phyloP scores from a whole-genome alignment of 768 basidiomycete genomes.

The Leccinum truebloodii region DNA sequence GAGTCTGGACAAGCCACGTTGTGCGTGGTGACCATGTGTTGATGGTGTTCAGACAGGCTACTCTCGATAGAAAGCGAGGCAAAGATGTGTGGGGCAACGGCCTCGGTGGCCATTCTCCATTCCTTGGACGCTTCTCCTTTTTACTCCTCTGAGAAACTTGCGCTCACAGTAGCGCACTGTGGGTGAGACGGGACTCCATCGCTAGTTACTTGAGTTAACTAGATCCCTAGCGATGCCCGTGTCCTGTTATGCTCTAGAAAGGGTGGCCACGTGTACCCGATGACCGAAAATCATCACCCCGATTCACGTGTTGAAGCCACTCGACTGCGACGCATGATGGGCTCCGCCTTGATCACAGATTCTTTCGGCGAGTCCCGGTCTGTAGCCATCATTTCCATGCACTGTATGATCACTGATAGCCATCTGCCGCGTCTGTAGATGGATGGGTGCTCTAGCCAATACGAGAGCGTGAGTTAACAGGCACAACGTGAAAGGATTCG shows the following conservation, averaged over 20 bases:
- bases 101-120: slow-evolving; percentile 89
- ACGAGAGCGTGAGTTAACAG: slow-evolving; percentile 69
- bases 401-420: slow-evolving; percentile 1
- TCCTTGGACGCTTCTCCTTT: slow-evolving; percentile 85
- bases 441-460: slow-evolving; percentile 95
- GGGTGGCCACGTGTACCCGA: slow-evolving; percentile 71
- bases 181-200: slow-evolving; percentile 53
- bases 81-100: slow-evolving; percentile 83
- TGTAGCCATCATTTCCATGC: slow-evolving; percentile 17
- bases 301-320: slow-evolving; percentile 85
- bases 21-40: slow-evolving; percentile 4
- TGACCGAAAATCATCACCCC: slow-evolving; percentile 97
- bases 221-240: slow-evolving; percentile 72
- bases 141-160: slow-evolving; percentile 73
- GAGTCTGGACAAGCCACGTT: slow-evolving; percentile 22
- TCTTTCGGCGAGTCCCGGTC: slow-evolving; percentile 92
- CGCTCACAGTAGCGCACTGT: slow-evolving; percentile 89
- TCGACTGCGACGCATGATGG: slow-evolving; percentile 86
- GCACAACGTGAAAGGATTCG: neutral
- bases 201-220: slow-evolving; percentile 12
- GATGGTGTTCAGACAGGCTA: slow-evolving; percentile 56
- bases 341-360: slow-evolving; percentile 85
- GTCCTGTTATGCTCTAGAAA: slow-evolving; percentile 78
- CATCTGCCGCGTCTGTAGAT: slow-evolving; percentile 46
- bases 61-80: slow-evolving; percentile 69